These are phyloP conservation scores for Achaetomium macrosporum DNA, from an alignment of 2,329 filamentous ascomycete genomes.

Conservation along the genomic window DNA sequence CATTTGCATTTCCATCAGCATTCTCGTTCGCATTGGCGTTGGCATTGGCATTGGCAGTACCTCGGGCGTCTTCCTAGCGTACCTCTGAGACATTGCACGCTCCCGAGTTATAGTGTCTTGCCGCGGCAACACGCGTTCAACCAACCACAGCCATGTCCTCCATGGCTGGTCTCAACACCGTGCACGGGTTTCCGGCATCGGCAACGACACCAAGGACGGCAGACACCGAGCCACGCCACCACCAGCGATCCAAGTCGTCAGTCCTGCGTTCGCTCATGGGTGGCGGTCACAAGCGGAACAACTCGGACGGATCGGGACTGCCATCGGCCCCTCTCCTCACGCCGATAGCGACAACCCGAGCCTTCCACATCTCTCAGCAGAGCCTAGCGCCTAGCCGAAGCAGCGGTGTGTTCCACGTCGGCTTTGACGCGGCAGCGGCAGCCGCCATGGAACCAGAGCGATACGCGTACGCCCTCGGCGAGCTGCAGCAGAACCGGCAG, in stretches of 20 bases:
- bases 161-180: conserved; percentile 12
- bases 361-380: conserved; percentile 25
- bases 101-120: conserved; percentile 1
- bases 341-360: conserved; percentile 22
- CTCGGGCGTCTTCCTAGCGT: background rate
- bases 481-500: conserved; percentile 52
- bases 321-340: conserved; percentile 26
- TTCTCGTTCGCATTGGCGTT: conserved; percentile 12
- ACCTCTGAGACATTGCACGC: conserved; percentile 3
- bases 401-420: conserved; percentile 18
- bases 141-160: conserved; percentile 13
- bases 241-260: conserved; percentile 44
- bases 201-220: background rate
- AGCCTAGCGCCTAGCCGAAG: conserved; percentile 22
- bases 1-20: conserved; percentile 14
- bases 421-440: conserved; percentile 14
- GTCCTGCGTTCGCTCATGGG: conserved; percentile 44
- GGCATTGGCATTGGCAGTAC: conserved; percentile 7
- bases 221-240: conserved; percentile 18
- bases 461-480: conserved; percentile 43
- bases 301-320: conserved; percentile 37
- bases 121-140: conserved; percentile 3
- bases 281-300: conserved; percentile 39
- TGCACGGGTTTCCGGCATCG: conserved; percentile 6
- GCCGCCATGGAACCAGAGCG: conserved; percentile 16